Percentiles rank a stretch among this genome's conserved stretches.
Conservation (phyloP, 2,329 filamentous ascomycete species). For the Aspergillus sp. region DNA sequence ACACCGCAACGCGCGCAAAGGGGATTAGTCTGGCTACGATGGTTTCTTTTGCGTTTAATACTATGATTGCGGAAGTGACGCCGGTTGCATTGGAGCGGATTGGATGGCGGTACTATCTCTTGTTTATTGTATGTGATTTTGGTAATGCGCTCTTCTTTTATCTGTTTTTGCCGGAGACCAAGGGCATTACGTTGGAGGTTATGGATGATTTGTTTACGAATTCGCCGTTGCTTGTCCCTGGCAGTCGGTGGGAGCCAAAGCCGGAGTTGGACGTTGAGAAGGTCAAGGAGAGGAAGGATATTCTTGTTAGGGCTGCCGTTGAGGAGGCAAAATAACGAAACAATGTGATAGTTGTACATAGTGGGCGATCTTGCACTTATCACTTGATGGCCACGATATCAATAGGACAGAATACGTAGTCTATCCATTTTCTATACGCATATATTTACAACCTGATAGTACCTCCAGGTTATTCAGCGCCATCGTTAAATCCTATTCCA, state of each 20-base stretch:
- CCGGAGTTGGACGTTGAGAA: conserved; percentile 1
- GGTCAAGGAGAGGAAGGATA: conserved; percentile 7
- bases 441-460: no score
- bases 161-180: conserved; percentile 14
- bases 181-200: conserved; percentile 14
- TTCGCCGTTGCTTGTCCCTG: not conserved
- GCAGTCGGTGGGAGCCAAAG: not conserved
- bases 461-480: no score
- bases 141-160: not conserved
- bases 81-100: conserved; percentile 6
- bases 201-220: conserved; percentile 15
- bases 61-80: conserved; percentile 9
- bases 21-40: conserved; percentile 7
- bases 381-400: no score
- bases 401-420: no score
- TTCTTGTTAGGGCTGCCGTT: not conserved
- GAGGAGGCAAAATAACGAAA: not conserved
- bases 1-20: conserved; percentile 6
- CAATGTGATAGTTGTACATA: no score
- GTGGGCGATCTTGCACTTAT: no score
- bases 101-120: conserved; percentile 5
- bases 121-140: conserved; percentile 18
- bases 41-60: conserved; percentile 10
- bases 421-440: no score
- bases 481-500: no score